phyloP scores from a whole-genome alignment of 495 filamentous ascomycete genomes.

The Xylaria bambusicola region DNA sequence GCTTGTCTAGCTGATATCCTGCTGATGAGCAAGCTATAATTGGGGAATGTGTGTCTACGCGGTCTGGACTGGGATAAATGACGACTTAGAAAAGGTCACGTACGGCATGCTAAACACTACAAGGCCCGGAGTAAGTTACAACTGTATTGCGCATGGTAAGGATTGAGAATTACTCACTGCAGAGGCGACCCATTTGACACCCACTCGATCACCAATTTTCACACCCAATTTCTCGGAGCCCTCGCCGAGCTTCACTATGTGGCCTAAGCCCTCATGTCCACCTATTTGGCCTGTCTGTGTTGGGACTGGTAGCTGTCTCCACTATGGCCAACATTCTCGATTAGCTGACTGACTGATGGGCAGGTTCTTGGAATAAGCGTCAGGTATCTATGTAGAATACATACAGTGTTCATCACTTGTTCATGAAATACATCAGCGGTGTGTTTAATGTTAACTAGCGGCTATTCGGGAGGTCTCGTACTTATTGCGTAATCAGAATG shows the following conservation, averaged over 20 bases:
- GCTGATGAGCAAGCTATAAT: neutral
- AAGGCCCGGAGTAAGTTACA: too few relatives aligned
- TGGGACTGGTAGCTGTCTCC: constrained; percentile 60
- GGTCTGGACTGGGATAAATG: neutral
- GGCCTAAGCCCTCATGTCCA: constrained; percentile 64
- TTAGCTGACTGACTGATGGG: neutral
- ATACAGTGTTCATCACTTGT: constrained; percentile 19
- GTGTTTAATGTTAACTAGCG: neutral
- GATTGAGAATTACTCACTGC: neutral
- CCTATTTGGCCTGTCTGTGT: constrained; percentile 67
- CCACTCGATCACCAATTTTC: constrained; percentile 68
- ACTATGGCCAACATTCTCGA: constrained; percentile 49
- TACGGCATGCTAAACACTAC: neutral
- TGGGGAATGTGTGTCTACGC: neutral
- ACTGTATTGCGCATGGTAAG: too few relatives aligned
- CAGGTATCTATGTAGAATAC: neutral
- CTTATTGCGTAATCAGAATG: constrained; percentile 56
- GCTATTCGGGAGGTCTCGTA: neutral
- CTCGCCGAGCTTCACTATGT: constrained; percentile 61
- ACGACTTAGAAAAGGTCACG: neutral
- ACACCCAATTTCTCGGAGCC: constrained; percentile 53
- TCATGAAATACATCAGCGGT: too few relatives aligned
- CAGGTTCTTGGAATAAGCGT: neutral
- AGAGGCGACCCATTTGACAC: constrained; percentile 55
- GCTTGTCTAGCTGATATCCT: constrained; percentile 21